A percentile compares a stretch with the other conserved stretches of the same genome.
phyloP scores from a whole-genome alignment of 495 filamentous ascomycete genomes.

The Xylaria flabelliformis region DNA sequence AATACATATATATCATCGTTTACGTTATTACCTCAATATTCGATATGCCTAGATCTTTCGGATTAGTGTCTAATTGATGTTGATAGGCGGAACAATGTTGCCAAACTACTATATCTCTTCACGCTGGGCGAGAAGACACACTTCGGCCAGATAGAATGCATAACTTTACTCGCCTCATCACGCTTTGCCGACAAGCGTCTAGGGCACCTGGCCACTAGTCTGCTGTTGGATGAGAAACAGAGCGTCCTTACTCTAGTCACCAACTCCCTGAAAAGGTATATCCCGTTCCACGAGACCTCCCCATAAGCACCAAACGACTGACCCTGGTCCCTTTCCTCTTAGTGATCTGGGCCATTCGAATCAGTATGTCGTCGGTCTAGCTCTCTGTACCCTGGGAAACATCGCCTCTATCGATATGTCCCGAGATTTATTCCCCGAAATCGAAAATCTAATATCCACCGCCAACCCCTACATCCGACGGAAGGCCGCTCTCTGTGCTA shows the following conservation, averaged over 20 bases:
- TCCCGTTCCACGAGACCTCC: conserved; percentile 13
- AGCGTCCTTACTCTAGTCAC: conserved; percentile 97
- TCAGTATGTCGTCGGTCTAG: conserved; percentile 97
- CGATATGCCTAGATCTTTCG: background rate
- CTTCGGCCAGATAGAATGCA: conserved; percentile 99
- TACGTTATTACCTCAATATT: background rate
- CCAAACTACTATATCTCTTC: conserved; percentile 97
- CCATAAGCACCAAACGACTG: conserved; percentile 28
- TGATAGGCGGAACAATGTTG: conserved; percentile 94
- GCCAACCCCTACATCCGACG: conserved; percentile 96
- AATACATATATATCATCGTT: background rate
- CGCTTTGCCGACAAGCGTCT: conserved; percentile 97
- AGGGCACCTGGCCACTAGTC: conserved; percentile 94
- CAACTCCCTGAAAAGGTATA: conserved; percentile 94
- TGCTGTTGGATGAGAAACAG: conserved; percentile 96
- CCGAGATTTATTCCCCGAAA: conserved; percentile 93
- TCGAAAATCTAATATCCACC: conserved; percentile 87
- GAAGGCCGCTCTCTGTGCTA: conserved; percentile 99
- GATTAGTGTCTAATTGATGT: conserved; percentile 15
- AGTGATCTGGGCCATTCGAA: conserved; percentile 97
- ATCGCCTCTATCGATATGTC: conserved; percentile 99
- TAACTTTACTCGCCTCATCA: conserved; percentile 95
- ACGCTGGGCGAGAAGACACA: conserved; percentile 98
- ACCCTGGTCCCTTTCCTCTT: conserved; percentile 38
- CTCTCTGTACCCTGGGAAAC: conserved; percentile 93